A percentile compares a stretch with the other conserved stretches of the same genome.
Evolutionary conservation across 1,284 basidiomycete genomes (phyloP).

Genomic region (Heterobasidion irregulare): DNA sequence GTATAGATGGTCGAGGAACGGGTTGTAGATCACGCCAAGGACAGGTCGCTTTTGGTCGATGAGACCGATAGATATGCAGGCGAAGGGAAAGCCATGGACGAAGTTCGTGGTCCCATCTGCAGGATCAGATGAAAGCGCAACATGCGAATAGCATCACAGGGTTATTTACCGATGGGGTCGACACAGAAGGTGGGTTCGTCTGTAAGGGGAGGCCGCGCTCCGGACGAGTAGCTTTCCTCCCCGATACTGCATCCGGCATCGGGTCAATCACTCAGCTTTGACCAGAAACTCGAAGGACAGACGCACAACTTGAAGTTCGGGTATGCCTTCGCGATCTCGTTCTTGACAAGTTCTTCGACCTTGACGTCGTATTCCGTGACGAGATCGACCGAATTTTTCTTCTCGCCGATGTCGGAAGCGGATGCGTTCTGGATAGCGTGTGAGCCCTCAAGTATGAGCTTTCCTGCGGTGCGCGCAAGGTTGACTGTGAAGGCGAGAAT

Average conservation of each 20-base stretch:
- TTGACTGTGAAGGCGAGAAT: constrained; percentile 69
- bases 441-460: constrained; percentile 67
- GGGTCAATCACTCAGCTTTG: neutral
- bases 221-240: constrained; percentile 81
- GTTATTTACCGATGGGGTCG: constrained; percentile 63
- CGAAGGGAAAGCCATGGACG: constrained; percentile 85
- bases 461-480: constrained; percentile 68
- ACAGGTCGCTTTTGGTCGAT: constrained; percentile 76
- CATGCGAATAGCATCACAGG: neutral
- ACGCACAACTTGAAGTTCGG: constrained; percentile 79
- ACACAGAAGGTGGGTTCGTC: constrained; percentile 91
- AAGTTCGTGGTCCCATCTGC: constrained; percentile 93
- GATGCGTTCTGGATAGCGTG: constrained; percentile 53
- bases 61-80: constrained; percentile 87
- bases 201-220: constrained; percentile 62
- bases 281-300: neutral
- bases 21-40: constrained; percentile 42
- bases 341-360: constrained; percentile 82
- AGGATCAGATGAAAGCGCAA: neutral
- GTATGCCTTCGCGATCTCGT: constrained; percentile 60
- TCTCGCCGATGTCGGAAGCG: constrained; percentile 61
- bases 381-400: constrained; percentile 88
- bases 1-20: constrained; percentile 13
- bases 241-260: constrained; percentile 61
- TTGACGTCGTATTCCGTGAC: constrained; percentile 97